These are phyloP conservation scores for Neurospora terricola DNA, from an alignment of 495 filamentous ascomycete genomes.

Conservation along the genomic window DNA sequence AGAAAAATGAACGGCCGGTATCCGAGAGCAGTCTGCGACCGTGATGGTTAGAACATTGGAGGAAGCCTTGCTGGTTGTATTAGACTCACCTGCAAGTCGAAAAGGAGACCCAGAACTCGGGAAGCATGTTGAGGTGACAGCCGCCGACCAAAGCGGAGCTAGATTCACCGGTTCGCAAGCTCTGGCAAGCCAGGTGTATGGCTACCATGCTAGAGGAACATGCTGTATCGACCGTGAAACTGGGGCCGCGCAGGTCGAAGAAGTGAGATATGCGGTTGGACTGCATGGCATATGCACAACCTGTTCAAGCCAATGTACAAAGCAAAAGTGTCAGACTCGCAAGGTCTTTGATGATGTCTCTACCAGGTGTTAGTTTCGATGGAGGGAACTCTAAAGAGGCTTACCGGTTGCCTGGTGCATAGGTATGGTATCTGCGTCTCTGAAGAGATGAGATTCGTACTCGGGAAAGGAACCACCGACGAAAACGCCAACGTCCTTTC, in stretches of 20 bases:
- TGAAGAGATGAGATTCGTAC: constrained; percentile 67
- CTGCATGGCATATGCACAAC: constrained; percentile 39
- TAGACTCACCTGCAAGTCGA: constrained; percentile 22
- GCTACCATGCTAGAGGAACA: constrained; percentile 67
- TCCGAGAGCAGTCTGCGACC: constrained; percentile 49
- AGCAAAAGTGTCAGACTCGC: neutral
- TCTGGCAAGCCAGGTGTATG: constrained; percentile 70
- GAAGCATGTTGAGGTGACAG: constrained; percentile 46
- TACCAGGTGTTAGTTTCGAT: neutral
- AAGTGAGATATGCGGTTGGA: constrained; percentile 55
- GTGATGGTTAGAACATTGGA: constrained; percentile 25
- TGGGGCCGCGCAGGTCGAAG: constrained; percentile 46
- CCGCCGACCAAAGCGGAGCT: constrained; percentile 45
- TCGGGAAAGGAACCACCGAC: constrained; percentile 81
- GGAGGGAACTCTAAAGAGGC: neutral
- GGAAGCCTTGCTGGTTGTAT: constrained; percentile 16
- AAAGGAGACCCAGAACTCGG: constrained; percentile 46
- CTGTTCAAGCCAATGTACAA: constrained; percentile 22
- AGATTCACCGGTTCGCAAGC: constrained; percentile 50
- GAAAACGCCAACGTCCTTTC: constrained; percentile 73
- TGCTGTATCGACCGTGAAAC: constrained; percentile 77
- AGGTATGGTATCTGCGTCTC: constrained; percentile 58
- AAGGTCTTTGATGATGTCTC: neutral
- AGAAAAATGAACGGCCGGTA: constrained; percentile 50
- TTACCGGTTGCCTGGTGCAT: constrained; percentile 40